Evolutionary conservation across 1,284 basidiomycete species (phyloP), one percentile per base, ranked within the genome.

Genomic region (Sanghuangporus baumii): DNA sequence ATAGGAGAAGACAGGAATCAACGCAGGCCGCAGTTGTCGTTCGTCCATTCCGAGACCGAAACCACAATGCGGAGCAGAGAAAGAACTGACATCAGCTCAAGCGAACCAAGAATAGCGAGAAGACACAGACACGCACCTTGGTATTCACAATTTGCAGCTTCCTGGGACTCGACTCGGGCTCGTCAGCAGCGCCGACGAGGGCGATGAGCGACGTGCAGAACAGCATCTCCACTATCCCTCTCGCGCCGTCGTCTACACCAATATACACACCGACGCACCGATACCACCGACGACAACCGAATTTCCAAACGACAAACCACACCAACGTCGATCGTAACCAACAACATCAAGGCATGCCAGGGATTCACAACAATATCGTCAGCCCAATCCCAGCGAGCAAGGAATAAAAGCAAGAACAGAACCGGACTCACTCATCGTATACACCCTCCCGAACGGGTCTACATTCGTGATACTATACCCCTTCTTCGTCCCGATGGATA

Each of bases 161-260:
- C 18, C 96, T 81, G 2, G 95, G 94, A 73, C 89, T 93, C 40
- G 90, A 91, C 64, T 89, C 86, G 12, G 90, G 89, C 59, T 91
- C 88, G 76, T 98, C 94, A 8, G 93, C 93, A 0, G 94, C 94
- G 11, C 96, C 96, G 34, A 99, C 96, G 41, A 99, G 82, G 0
- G 96, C 96, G 59, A 99, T 94, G 65, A 99, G 84, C 8, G 94
- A 97, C 3, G 97, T 99, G 77, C 95, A 98, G 79, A 99, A 99
- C 64, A 99, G 82, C 96, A 99, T 99, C 76, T 99, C 96, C 11
- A 98, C 96, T 66, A 97, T 96, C 31, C 94, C 94, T 14, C 91
- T 12, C 41, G 41, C 41, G 23, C 43, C 26, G 5, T 31, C 26
- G 26, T 31, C 26, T 31, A 3, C 26, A 31, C 26, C 26, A 31